Evolutionary conservation across 2,329 filamentous ascomycete species (phyloP).

Genomic region (Phoma herbarum): DNA sequence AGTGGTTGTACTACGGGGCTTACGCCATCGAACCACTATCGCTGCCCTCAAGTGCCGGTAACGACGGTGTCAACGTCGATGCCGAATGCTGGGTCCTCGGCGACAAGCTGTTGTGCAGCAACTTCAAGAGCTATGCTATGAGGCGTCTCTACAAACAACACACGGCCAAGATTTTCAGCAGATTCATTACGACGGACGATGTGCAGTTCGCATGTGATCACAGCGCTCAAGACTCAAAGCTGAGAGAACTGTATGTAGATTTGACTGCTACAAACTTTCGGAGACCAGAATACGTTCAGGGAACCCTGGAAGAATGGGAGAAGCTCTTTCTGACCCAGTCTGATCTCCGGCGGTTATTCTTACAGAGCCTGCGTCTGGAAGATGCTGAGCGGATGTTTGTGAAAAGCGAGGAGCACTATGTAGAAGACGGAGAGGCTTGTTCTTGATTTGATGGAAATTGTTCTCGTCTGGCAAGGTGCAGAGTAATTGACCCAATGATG

Average conservation of each 20-base stretch:
- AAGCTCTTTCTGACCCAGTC: slow-evolving; percentile 9
- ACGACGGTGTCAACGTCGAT: slow-evolving; percentile 9
- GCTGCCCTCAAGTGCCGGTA: background rate
- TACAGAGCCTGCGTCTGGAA: slow-evolving; percentile 9
- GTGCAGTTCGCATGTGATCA: slow-evolving; percentile 18
- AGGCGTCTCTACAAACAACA: slow-evolving; percentile 14
- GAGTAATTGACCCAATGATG: no score
- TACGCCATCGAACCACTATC: slow-evolving; percentile 12
- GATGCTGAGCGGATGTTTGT: slow-evolving; percentile 1
- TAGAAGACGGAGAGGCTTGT: slow-evolving; percentile 10
- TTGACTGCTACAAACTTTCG: slow-evolving; percentile 5
- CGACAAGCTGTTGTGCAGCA: slow-evolving; percentile 21
- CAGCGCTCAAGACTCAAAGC: slow-evolving; percentile 15
- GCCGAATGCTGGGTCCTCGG: slow-evolving; percentile 24
- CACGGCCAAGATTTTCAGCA: slow-evolving; percentile 38
- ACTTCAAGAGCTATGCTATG: slow-evolving; percentile 29
- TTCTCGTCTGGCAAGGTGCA: no score
- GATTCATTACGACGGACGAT: slow-evolving; percentile 15
- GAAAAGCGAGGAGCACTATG: slow-evolving; percentile 7
- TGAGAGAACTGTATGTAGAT: slow-evolving; percentile 22
- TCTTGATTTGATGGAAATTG: no score
- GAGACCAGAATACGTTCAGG: slow-evolving; percentile 1
- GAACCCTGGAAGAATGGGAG: slow-evolving; percentile 24
- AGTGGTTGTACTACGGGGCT: slow-evolving; percentile 29
- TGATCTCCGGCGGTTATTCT: slow-evolving; percentile 12